phyloP scores from a whole-genome alignment of 306 rosid species.

The Dalbergia cochinchinensis region DNA sequence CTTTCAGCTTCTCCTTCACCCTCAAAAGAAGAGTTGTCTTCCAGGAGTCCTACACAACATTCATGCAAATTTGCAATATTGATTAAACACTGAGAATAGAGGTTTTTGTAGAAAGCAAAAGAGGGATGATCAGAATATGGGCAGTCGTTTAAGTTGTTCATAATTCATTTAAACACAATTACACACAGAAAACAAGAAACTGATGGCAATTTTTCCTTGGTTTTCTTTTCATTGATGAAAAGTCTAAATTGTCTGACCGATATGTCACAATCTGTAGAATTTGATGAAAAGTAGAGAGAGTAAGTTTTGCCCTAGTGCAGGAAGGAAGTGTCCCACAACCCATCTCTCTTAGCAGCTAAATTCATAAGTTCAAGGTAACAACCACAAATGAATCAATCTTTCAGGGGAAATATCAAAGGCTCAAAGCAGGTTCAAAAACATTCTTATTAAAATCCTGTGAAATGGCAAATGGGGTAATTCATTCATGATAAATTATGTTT shows the following conservation, averaged over 20 bases:
- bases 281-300: background rate
- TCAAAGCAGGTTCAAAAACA: background rate
- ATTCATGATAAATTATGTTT: slow-evolving; percentile 1
- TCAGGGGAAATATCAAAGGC: slow-evolving; percentile 7
- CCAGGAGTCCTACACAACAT: slow-evolving; percentile 77
- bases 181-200: background rate
- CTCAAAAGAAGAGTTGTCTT: slow-evolving; percentile 93
- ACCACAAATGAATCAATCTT: slow-evolving; percentile 2
- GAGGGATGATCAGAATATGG: background rate
- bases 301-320: background rate
- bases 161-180: background rate
- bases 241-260: background rate
- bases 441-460: background rate
- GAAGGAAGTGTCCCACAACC: slow-evolving; percentile 5
- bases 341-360: slow-evolving; percentile 19
- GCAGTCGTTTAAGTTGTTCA: slow-evolving; percentile 20
- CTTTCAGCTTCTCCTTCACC: slow-evolving; percentile 97
- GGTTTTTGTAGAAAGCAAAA: slow-evolving; percentile 21
- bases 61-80: slow-evolving; percentile 35
- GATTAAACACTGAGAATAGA: background rate
- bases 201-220: background rate
- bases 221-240: background rate
- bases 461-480: background rate
- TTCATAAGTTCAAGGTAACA: slow-evolving; percentile 4
- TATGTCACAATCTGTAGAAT: slow-evolving; percentile 17